Conservation (phyloP, 2,329 filamentous ascomycete species). For the Cordyceps farinosa region DNA sequence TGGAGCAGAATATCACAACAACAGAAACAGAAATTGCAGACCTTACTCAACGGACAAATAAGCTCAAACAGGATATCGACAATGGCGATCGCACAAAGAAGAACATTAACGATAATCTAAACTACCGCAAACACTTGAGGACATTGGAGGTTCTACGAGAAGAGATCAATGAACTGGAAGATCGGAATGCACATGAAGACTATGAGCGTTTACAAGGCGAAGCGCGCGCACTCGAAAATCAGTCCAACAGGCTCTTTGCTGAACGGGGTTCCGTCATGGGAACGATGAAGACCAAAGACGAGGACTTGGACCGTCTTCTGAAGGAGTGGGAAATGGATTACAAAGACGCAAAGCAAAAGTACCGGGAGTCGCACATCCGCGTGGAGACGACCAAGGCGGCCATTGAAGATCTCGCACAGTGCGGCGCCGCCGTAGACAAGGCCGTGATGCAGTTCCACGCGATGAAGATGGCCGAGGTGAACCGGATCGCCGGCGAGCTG, state of each 20-base stretch:
- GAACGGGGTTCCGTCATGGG: constrained; percentile 73
- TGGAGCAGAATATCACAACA: constrained; percentile 63
- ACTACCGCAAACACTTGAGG: constrained; percentile 72
- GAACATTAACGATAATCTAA: constrained; percentile 84
- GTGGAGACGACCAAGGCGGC: constrained; percentile 90
- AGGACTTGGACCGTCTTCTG: constrained; percentile 68
- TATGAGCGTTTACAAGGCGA: constrained; percentile 70
- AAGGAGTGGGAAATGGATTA: constrained; percentile 84
- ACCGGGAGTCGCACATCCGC: constrained; percentile 83
- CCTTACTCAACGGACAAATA: constrained; percentile 69
- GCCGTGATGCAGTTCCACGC: constrained; percentile 97
- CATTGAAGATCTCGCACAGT: constrained; percentile 83
- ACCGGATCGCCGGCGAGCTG: constrained; percentile 89
- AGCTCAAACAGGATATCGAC: constrained; percentile 70
- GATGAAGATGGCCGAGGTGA: constrained; percentile 98
- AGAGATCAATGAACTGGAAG: constrained; percentile 72
- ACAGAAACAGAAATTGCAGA: constrained; percentile 65
- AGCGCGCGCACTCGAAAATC: constrained; percentile 62
- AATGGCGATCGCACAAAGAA: constrained; percentile 80
- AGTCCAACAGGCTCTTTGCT: constrained; percentile 66
- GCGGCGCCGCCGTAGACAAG: constrained; percentile 80
- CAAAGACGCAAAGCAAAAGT: constrained; percentile 73
- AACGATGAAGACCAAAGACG: constrained; percentile 78
- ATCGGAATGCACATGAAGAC: constrained; percentile 78
- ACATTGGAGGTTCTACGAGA: constrained; percentile 62